Evolutionary conservation across 257 asterid species (phyloP).

Genomic region (Buddleja alternifolia): DNA sequence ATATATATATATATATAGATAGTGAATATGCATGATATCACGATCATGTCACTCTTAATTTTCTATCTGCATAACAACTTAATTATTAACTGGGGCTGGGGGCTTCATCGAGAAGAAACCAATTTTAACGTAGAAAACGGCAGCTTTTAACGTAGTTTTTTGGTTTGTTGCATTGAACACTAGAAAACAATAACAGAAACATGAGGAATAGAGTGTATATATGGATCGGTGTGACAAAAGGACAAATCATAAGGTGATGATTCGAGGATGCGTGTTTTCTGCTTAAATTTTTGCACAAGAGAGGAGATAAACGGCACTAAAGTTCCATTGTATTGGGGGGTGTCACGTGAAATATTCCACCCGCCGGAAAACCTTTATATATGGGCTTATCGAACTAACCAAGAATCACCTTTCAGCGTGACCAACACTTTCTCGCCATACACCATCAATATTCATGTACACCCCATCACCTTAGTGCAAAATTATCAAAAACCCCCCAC

Average conservation of each 20-base stretch:
- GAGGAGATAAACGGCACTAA: conserved; percentile 8
- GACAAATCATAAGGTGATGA: conserved; percentile 32
- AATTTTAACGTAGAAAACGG: neutral
- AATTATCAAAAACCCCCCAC: no score
- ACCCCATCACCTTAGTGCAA: no score
- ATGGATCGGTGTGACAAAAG: conserved; percentile 22
- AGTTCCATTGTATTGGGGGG: neutral
- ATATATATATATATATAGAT: no score
- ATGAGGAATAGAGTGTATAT: neutral
- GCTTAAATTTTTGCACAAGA: conserved; percentile 27
- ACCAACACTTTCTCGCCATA: neutral
- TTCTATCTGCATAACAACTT: conserved; percentile 7
- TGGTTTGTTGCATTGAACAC: neutral
- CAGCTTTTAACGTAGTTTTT: neutral
- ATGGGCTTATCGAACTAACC: neutral
- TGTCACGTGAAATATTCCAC: conserved; percentile 34
- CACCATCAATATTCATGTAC: neutral
- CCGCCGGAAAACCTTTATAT: neutral
- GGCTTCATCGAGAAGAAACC: neutral
- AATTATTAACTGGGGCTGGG: no score
- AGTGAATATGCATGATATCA: no score
- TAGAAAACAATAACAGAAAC: conserved; percentile 28
- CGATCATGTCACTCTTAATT: neutral
- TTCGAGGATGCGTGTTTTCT: conserved; percentile 36
- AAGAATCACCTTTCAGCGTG: conserved; percentile 1